Evolutionary conservation across 176 grass and related monocot species (phyloP).

Genomic region (Raddia guianensis): DNA sequence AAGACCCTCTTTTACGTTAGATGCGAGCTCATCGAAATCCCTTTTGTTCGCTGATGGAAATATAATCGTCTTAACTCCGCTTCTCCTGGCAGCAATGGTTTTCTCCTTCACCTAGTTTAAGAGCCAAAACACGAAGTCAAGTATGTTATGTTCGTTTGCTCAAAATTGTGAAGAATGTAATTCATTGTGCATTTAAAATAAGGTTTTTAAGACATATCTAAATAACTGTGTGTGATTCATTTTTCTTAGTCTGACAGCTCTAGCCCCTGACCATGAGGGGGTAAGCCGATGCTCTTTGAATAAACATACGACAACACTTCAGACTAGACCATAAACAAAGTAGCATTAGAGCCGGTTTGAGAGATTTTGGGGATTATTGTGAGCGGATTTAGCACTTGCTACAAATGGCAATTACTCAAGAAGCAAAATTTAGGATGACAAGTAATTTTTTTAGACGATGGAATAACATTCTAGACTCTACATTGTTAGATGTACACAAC

Average conservation of each 20-base stretch:
- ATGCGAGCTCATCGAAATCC: constrained; percentile 86
- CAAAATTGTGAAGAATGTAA: neutral
- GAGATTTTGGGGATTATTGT: constrained; percentile 34
- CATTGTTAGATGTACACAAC: too few species aligned
- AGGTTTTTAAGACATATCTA: too few species aligned
- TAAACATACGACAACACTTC: neutral
- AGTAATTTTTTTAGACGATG: too few species aligned
- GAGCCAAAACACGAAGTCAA: neutral
- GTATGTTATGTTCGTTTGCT: neutral
- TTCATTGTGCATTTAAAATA: too few species aligned
- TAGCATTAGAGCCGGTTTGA: neutral
- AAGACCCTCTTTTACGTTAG: constrained; percentile 92
- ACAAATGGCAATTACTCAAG: neutral
- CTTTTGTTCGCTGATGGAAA: constrained; percentile 88
- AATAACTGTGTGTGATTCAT: too few species aligned
- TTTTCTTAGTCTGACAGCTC: too few species aligned
- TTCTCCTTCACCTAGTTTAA: constrained; percentile 97
- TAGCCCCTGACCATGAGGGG: too few species aligned
- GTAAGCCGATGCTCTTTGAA: neutral
- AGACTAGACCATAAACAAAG: too few species aligned
- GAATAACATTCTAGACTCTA: too few species aligned
- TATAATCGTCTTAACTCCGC: constrained; percentile 78
- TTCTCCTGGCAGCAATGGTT: constrained; percentile 87
- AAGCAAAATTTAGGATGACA: constrained; percentile 3
- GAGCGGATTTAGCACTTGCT: neutral